phyloP scores from a whole-genome alignment of 352 stramenopile genomes.

The Pythium monospermum region DNA sequence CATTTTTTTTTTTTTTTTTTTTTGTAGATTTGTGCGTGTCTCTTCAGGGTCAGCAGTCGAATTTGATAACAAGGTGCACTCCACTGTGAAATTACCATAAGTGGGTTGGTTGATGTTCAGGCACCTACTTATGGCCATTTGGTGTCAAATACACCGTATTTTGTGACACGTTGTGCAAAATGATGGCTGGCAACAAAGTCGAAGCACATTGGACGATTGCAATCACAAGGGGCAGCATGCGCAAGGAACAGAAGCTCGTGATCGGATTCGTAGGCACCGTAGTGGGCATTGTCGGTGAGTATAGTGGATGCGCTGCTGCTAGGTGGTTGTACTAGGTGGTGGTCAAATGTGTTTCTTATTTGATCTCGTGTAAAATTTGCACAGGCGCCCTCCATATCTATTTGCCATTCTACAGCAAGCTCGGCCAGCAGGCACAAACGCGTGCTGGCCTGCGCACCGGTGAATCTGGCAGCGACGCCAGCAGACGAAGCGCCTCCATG shows the following conservation, averaged over 20 bases:
- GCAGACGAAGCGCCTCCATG: constrained; percentile 29
- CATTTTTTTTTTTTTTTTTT: too few relatives aligned
- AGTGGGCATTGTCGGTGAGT: constrained; percentile 23
- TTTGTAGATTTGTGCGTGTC: too few relatives aligned
- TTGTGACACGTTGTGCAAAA: neutral
- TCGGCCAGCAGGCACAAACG: constrained; percentile 27
- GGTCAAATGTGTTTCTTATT: neutral
- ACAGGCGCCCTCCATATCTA: constrained; percentile 29
- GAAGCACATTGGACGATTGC: neutral
- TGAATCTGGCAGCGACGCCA: neutral
- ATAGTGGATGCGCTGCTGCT: neutral
- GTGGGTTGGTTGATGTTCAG: too few relatives aligned
- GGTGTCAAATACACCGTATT: too few relatives aligned
- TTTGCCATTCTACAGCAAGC: constrained; percentile 34
- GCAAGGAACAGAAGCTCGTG: constrained; percentile 31
- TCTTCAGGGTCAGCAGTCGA: too few relatives aligned
- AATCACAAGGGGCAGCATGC: too few relatives aligned
- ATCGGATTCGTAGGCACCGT: constrained; percentile 27
- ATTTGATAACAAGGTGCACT: too few relatives aligned
- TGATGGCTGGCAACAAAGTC: neutral
- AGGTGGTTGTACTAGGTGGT: neutral
- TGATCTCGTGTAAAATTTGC: neutral
- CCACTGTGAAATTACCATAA: too few relatives aligned
- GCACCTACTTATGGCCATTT: too few relatives aligned
- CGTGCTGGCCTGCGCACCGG: constrained; percentile 19